Evolutionary conservation across 441 rosid genomes (phyloP).

Genomic region (Codiaeum variegatum): DNA sequence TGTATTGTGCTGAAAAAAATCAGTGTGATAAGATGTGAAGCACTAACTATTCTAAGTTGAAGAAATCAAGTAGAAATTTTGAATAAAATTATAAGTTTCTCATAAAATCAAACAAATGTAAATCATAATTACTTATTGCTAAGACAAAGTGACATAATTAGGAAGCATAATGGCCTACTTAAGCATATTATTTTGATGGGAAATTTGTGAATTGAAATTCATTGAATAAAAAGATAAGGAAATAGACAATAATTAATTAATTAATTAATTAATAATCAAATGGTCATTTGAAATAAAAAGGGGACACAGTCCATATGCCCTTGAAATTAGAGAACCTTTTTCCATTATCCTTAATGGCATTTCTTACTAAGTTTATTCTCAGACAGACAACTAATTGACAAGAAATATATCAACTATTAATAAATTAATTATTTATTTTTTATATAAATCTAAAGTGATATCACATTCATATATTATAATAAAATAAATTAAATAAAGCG

Average conservation of each 20-base stretch:
- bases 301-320: constrained; percentile 30
- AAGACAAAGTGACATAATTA: constrained; percentile 23
- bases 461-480: constrained; percentile 15
- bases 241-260: too few relatives aligned
- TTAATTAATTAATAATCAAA: constrained; percentile 23
- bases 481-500: too few relatives aligned
- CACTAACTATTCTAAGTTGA: background rate
- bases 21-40: background rate
- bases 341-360: constrained; percentile 16
- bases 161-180: constrained; percentile 17
- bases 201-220: constrained; percentile 26
- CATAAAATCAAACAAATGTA: constrained; percentile 4
- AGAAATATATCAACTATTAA: constrained; percentile 10
- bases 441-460: constrained; percentile 1
- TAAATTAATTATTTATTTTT: background rate
- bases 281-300: constrained; percentile 30
- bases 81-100: background rate
- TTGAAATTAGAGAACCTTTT: constrained; percentile 20
- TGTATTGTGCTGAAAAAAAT: background rate
- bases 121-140: constrained; percentile 22
- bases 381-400: constrained; percentile 35
- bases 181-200: constrained; percentile 24
- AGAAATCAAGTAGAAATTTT: background rate
- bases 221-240: constrained; percentile 23
- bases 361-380: constrained; percentile 19